Base-by-base conservation (phyloP, 139 green algal genomes). In the Edaphochlamys debaryana region DNA sequence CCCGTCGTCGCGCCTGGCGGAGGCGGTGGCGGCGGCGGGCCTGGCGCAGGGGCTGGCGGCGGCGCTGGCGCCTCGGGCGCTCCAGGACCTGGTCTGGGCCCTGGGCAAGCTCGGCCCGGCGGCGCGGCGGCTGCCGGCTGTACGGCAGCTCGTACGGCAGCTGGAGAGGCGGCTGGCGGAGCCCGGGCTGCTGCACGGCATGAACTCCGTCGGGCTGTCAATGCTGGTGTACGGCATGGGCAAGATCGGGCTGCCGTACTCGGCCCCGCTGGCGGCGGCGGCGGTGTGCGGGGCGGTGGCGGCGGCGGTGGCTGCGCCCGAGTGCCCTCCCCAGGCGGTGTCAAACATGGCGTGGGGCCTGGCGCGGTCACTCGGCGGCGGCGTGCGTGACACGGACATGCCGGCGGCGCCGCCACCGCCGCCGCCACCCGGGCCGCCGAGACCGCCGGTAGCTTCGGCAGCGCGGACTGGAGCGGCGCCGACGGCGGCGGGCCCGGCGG, bases 141-240 rank as follows among this genome's bases (percentile, higher is more conserved):
- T 69, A 70, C 54, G 73, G 52, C 73, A 69, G 58, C 41, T 81
- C 30, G 34, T 71, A 25, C 19, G 22, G 58, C 32, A 45, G 38
- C 75, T 81, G 30, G 34, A 22, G 20, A 40, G 30, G 29, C 60
- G 75, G 3, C 58, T 81, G 41, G 60, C 40, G 17, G 41, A 81
- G 75, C 75, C 75, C 40, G 75, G 75, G 58, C 75, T 81, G 19
- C 62, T 81, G 41, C 6, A 8, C 0, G 41, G 60, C 30, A 81
- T 81, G 77, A 22, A 63, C 13, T 27, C 64, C 34, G 42, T 83
- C 3, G 77, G 77, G 3, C 48, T 83, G 42, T 83, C 77, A 23
- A 75, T 83, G 77, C 38, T 83, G 60, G 60, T 81, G 75, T 81
- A 81, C 58, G 75, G 75, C 42, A 75, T 67, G 63, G 63, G 54